These are phyloP conservation scores for Mrakia blollopis DNA, from an alignment of 768 basidiomycete genomes.

Conservation along the genomic window DNA sequence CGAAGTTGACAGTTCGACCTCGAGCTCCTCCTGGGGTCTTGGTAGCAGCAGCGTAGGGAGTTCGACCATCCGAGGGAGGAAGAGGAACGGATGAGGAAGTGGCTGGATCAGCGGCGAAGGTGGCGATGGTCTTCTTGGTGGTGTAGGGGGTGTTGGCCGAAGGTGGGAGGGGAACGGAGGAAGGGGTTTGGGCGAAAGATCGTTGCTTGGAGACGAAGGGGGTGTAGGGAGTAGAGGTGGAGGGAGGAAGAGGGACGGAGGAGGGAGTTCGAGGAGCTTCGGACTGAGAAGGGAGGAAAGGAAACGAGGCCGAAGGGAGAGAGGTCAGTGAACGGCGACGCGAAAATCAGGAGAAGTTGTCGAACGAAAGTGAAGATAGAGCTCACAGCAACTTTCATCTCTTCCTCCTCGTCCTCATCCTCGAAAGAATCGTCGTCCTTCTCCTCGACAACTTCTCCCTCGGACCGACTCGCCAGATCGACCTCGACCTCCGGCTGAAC, in stretches of 20 bases:
- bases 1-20: slow-evolving; percentile 6
- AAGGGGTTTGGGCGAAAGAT: neutral
- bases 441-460: neutral
- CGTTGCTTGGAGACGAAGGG: neutral
- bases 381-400: neutral
- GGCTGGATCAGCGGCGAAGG: neutral
- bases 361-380: neutral
- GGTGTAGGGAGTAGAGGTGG: neutral
- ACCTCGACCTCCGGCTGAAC: neutral
- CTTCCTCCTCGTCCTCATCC: neutral
- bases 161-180: neutral
- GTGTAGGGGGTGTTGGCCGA: slow-evolving; percentile 11
- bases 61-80: slow-evolving; percentile 13
- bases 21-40: slow-evolving; percentile 1
- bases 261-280: slow-evolving; percentile 10
- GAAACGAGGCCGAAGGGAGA: neutral
- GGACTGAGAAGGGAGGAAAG: neutral
- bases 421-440: neutral
- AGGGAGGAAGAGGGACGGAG: neutral
- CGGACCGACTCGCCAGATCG: neutral
- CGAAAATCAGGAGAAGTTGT: neutral
- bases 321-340: neutral
- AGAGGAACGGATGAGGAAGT: slow-evolving; percentile 5
- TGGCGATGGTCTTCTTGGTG: neutral
- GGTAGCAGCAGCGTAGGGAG: neutral